These are phyloP conservation scores for Boletus mariae DNA, from an alignment of 1,284 basidiomycete genomes.

Conservation along the genomic window DNA sequence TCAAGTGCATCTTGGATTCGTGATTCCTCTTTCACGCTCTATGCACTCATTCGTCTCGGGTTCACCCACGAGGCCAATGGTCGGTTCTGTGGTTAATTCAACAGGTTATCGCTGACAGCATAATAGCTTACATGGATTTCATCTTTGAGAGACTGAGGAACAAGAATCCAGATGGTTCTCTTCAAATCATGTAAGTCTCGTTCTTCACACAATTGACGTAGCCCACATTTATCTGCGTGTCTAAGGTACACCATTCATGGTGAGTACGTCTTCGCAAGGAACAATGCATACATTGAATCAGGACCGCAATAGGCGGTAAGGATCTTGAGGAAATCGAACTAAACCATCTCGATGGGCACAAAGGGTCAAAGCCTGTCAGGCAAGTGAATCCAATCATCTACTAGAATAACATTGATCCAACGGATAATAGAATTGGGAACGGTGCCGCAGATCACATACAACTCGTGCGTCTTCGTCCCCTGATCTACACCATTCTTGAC, in stretches of 20 bases:
- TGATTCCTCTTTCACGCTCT: conserved; percentile 88
- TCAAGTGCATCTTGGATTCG: conserved; percentile 81
- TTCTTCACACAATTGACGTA: background rate
- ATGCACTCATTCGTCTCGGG: conserved; percentile 86
- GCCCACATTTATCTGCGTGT: background rate
- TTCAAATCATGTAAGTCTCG: conserved; percentile 77
- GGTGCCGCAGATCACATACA: conserved; percentile 89
- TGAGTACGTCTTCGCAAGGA: conserved; percentile 24
- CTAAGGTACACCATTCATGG: conserved; percentile 76
- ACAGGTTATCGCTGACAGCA: conserved; percentile 14
- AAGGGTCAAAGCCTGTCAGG: conserved; percentile 75
- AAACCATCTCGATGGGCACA: conserved; percentile 82
- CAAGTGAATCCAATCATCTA: conserved; percentile 15
- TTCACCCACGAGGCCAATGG: conserved; percentile 88
- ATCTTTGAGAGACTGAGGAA: conserved; percentile 78
- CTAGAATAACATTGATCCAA: background rate
- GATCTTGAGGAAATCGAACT: conserved; percentile 82
- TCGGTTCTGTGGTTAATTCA: conserved; percentile 28
- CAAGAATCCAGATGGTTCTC: conserved; percentile 82
- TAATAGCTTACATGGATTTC: conserved; percentile 81
- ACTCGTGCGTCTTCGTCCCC: conserved; percentile 47
- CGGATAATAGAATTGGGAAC: conserved; percentile 67
- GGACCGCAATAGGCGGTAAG: conserved; percentile 57
- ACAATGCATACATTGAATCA: background rate
- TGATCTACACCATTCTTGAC: conserved; percentile 1